Base-by-base conservation (phyloP, 768 basidiomycete species). In the Suillus plorans region DNA sequence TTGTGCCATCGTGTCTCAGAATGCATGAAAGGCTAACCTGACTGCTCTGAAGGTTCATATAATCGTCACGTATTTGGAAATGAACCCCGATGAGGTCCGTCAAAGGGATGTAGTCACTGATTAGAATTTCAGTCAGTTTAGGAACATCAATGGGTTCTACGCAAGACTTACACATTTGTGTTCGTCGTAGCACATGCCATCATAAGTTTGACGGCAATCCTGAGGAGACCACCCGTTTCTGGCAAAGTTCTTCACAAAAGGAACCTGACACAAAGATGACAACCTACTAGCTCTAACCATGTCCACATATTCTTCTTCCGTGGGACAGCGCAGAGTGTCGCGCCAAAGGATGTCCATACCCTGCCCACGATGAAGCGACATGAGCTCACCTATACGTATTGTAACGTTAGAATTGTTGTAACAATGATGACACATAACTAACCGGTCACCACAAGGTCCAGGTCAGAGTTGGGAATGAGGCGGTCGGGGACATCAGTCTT, bases 221-320 rank as follows among this genome's bases (percentile, higher is more conserved):
- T 84, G 64, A 98, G 86, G 2, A 98, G 82, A 7, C 97, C 97
- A 1, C 97, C 96, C 0, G 97, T 98, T 77, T 99, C 97, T 99
- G 71, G 60, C 53, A 56, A 41, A n/a, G 65, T 37, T 13, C 28
- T 50, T 55, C 4, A 60, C 25, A 22, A 8, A 14, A 25, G 14
- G 58, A 13, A 64, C 39, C 50, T 44, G 28, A 63, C 8, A 13
- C 31, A 10, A n/a, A 12, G 8, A 7, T 25, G 41, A 42, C 6
- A 62, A 77, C 80, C 66, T 69, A 97, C 97, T 99, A 69, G 95
- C 92, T 74, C 94, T 94, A 44, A 97, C 97, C 97, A 99, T 99
- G 1, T 84, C 79, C 57, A 99, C 83, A 70, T 98, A 99, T 69
- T 99, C 93, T 68, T 95, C 91, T 74, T 99, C 97, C 0, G 90